Evolutionary conservation across 257 asterid genomes (phyloP).

Genomic region (Solanum lycopersicoides): DNA sequence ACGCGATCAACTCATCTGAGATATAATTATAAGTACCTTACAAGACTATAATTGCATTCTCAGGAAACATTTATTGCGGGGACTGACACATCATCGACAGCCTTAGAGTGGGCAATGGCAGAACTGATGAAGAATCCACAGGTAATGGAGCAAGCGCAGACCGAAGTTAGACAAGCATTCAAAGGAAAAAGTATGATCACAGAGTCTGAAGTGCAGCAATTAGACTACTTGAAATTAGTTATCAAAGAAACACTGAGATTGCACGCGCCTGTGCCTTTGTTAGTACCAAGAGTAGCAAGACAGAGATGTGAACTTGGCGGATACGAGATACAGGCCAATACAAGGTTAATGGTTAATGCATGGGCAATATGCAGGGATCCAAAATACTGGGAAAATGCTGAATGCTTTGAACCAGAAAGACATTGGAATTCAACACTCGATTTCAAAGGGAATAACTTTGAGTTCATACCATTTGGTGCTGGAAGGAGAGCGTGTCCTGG

Average conservation of each 20-base stretch:
- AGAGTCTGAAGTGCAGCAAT: neutral
- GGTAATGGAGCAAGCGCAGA: neutral
- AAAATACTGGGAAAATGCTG: slow-evolving; percentile 7
- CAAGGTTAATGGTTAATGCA: slow-evolving; percentile 15
- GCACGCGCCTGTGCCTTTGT: neutral
- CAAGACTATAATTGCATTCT: neutral
- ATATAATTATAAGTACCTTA: neutral
- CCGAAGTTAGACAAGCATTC: neutral
- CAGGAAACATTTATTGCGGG: neutral
- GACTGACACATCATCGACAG: neutral
- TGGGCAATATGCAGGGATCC: slow-evolving; percentile 31
- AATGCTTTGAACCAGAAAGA: slow-evolving; percentile 5
- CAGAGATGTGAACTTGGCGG: neutral
- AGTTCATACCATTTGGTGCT: slow-evolving; percentile 20
- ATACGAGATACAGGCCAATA: slow-evolving; percentile 4
- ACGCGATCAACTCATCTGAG: neutral
- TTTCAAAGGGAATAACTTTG: slow-evolving; percentile 7
- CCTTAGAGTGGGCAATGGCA: neutral
- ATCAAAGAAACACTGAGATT: neutral
- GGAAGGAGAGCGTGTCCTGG: slow-evolving; percentile 35
- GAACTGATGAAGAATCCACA: neutral
- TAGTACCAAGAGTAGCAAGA: neutral
- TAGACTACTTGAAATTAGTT: neutral
- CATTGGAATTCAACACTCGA: slow-evolving; percentile 19
- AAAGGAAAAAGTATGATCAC: neutral